Conservation (phyloP, 2,329 filamentous ascomycete species). For the Fragosphaeria purpurea region DNA sequence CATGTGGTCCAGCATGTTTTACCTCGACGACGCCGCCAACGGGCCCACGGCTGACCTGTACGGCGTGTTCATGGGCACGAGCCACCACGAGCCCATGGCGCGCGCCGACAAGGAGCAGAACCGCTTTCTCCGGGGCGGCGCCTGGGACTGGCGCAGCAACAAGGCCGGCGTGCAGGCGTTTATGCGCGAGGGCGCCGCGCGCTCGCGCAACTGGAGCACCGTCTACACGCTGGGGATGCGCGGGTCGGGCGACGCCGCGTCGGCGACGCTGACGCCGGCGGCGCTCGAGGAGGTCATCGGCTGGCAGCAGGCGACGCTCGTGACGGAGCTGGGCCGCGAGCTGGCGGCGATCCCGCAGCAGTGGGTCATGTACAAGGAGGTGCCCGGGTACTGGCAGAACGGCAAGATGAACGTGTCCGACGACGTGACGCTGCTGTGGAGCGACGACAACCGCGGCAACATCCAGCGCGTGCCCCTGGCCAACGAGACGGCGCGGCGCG, state of each 20-base stretch:
- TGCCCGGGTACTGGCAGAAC: constrained; percentile 46
- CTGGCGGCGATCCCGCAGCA: constrained; percentile 37
- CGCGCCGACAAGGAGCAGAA: constrained; percentile 33
- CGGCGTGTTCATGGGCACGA: constrained; percentile 48
- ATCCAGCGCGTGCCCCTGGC: constrained; percentile 48
- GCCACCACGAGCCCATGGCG: constrained; percentile 48
- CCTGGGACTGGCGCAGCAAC: constrained; percentile 47
- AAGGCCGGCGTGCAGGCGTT: constrained; percentile 40
- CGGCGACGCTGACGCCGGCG: constrained; percentile 26
- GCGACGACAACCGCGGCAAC: constrained; percentile 61
- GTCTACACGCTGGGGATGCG: constrained; percentile 44
- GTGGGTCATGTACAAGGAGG: constrained; percentile 49
- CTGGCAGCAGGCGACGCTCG: constrained; percentile 6
- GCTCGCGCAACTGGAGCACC: constrained; percentile 42
- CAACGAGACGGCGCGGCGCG: constrained; percentile 47
- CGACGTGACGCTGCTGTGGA: constrained; percentile 56
- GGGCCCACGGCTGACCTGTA: constrained; percentile 44
- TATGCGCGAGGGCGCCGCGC: constrained; percentile 39
- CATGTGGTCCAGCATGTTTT: constrained; percentile 48
- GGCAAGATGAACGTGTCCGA: constrained; percentile 47
- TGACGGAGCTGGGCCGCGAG: constrained; percentile 9
- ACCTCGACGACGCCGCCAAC: constrained; percentile 42
- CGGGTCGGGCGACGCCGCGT: constrained; percentile 42
- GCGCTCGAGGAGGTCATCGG: too few species aligned
- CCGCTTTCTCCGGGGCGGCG: constrained; percentile 31